Conservation (phyloP, 2,329 filamentous ascomycete genomes). For the Colletotrichum karsti region DNA sequence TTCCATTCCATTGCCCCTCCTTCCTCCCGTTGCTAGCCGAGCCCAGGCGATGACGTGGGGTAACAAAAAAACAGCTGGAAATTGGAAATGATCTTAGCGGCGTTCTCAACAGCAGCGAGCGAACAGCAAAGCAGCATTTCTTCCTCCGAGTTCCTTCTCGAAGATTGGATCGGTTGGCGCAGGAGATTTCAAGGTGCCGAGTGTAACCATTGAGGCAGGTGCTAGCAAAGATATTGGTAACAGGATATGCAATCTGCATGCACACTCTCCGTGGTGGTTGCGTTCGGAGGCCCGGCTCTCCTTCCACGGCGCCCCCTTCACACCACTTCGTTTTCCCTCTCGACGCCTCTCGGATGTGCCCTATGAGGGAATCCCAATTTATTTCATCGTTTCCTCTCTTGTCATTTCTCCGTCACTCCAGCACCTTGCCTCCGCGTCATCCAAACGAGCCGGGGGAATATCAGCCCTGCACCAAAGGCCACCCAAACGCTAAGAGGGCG, state of each 20-base stretch:
- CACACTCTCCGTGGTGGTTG: not conserved
- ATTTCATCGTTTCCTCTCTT: too few species aligned
- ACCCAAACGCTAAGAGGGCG: not conserved
- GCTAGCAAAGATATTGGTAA: slow-evolving; percentile 4
- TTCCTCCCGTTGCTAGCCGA: slow-evolving; percentile 24
- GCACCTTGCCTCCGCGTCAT: too few species aligned
- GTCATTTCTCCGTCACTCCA: too few species aligned
- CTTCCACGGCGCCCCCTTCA: slow-evolving; percentile 4
- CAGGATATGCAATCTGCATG: slow-evolving; percentile 12
- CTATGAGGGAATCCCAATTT: too few species aligned
- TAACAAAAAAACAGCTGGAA: not conserved
- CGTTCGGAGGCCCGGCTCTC: slow-evolving; percentile 22
- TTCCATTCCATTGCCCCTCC: not conserved
- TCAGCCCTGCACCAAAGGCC: not conserved
- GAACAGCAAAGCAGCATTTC: not conserved
- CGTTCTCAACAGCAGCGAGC: not conserved
- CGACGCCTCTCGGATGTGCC: not conserved
- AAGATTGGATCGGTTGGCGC: slow-evolving; percentile 1
- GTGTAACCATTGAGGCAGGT: slow-evolving; percentile 24
- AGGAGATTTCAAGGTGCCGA: slow-evolving; percentile 14
- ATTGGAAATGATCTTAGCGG: not conserved
- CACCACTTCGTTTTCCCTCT: not conserved
- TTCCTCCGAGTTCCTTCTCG: not conserved
- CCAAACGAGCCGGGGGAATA: not conserved
- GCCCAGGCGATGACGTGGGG: slow-evolving; percentile 26